phyloP scores from a whole-genome alignment of 208 protist genomes.

The Crithidia brevicula region DNA sequence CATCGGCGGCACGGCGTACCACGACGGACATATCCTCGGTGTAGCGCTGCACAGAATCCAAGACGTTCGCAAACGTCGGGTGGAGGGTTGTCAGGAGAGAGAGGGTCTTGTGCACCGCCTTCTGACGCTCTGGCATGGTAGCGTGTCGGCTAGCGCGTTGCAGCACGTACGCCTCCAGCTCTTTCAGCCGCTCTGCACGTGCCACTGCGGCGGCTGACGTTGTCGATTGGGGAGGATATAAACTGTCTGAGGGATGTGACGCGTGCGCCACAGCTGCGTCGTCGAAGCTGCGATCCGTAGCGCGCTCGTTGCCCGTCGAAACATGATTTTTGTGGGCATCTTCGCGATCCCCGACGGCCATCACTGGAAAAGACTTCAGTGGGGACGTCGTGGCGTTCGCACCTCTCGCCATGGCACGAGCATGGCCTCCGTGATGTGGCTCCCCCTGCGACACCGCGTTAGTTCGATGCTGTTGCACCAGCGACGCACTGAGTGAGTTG shows the following conservation, averaged over 20 bases:
- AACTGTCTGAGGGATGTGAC: background rate
- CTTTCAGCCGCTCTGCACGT: conserved; percentile 28
- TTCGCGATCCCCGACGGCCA: no score
- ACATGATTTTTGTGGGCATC: no score
- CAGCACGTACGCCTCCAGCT: conserved; percentile 42
- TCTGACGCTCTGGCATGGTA: conserved; percentile 38
- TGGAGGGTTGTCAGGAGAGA: conserved; percentile 44
- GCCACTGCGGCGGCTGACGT: background rate
- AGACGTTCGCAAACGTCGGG: conserved; percentile 37
- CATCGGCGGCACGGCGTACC: conserved; percentile 5
- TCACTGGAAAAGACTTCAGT: no score
- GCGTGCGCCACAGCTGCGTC: no score
- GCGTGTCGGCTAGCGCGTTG: conserved; percentile 38
- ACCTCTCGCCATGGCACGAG: background rate
- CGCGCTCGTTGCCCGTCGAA: no score
- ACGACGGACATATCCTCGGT: conserved; percentile 32
- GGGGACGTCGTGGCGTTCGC: no score
- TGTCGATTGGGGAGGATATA: background rate
- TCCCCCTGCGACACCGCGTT: no score
- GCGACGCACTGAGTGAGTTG: conserved; percentile 4
- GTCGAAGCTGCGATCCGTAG: no score
- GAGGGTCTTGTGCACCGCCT: conserved; percentile 36
- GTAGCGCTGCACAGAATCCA: conserved; percentile 41
- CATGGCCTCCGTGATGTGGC: background rate
- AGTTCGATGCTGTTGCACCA: conserved; percentile 1